Evolutionary conservation across 176 grass and related monocot species (phyloP).

Genomic region (Bromus sterilis): DNA sequence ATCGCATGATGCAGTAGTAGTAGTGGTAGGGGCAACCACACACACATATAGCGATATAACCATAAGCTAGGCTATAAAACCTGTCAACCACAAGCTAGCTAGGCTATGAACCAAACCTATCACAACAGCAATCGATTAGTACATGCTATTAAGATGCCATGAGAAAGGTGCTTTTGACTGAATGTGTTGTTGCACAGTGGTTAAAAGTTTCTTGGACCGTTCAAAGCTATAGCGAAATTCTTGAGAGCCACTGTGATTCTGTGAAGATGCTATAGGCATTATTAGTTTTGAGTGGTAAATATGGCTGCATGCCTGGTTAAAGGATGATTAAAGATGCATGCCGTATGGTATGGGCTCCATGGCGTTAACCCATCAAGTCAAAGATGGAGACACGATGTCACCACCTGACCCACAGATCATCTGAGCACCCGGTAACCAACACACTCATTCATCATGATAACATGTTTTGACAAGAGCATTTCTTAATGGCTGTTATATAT

Average conservation of each 20-base stretch:
- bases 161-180: background rate
- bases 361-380: background rate
- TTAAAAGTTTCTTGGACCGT: background rate
- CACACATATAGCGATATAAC: background rate
- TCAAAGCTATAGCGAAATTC: background rate
- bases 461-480: background rate
- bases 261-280: background rate
- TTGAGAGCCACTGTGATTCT: background rate
- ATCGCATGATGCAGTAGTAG: constrained; percentile 3
- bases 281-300: background rate
- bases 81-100: constrained; percentile 1
- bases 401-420: constrained; percentile 21
- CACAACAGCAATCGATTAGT: background rate
- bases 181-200: background rate
- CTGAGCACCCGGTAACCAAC: constrained; percentile 2
- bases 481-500: background rate
- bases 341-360: background rate
- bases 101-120: background rate
- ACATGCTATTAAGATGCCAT: constrained; percentile 8
- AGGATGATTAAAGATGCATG: constrained; percentile 1
- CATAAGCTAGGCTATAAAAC: background rate
- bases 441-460: background rate
- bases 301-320: constrained; percentile 6
- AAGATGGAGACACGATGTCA: constrained; percentile 33
- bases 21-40: constrained; percentile 9